A percentile compares a stretch with the other conserved stretches of the same genome.
Evolutionary conservation across 2,329 filamentous ascomycete genomes (phyloP).

Genomic region (Penicillium paneum): DNA sequence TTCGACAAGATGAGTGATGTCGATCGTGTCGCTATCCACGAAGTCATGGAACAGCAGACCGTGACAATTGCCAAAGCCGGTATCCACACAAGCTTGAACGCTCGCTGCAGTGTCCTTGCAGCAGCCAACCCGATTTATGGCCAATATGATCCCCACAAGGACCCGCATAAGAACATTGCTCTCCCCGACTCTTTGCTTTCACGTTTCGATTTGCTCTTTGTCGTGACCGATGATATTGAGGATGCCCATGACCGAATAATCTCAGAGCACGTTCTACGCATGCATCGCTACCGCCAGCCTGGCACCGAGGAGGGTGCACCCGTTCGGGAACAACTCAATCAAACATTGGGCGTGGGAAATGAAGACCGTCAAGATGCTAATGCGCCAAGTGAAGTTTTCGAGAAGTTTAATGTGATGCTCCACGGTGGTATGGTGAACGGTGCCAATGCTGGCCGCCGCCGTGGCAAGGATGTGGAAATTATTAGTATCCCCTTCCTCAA

Average conservation of each 20-base stretch:
- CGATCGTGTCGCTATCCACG: constrained; percentile 96
- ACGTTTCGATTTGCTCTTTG: constrained; percentile 96
- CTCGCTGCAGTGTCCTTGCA: constrained; percentile 91
- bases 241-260: constrained; percentile 86
- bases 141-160: constrained; percentile 97
- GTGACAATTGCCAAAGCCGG: constrained; percentile 98
- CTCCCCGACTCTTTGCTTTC: constrained; percentile 93
- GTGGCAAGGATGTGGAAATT: constrained; percentile 76
- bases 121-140: constrained; percentile 97
- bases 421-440: constrained; percentile 78
- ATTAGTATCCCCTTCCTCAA: constrained; percentile 98
- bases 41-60: constrained; percentile 99
- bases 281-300: constrained; percentile 92
- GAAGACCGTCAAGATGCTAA: constrained; percentile 69
- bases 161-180: constrained; percentile 97
- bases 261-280: constrained; percentile 93
- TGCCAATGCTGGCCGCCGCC: constrained; percentile 63
- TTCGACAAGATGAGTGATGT: constrained; percentile 99
- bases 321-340: constrained; percentile 79
- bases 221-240: constrained; percentile 97
- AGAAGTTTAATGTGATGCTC: constrained; percentile 95
- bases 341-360: constrained; percentile 82
- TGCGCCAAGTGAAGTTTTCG: constrained; percentile 82
- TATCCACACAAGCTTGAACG: constrained; percentile 95
- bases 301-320: constrained; percentile 93